phyloP scores from a whole-genome alignment of 192 early-diverging fungal species.

The Gryganskiella cystojenkinii region DNA sequence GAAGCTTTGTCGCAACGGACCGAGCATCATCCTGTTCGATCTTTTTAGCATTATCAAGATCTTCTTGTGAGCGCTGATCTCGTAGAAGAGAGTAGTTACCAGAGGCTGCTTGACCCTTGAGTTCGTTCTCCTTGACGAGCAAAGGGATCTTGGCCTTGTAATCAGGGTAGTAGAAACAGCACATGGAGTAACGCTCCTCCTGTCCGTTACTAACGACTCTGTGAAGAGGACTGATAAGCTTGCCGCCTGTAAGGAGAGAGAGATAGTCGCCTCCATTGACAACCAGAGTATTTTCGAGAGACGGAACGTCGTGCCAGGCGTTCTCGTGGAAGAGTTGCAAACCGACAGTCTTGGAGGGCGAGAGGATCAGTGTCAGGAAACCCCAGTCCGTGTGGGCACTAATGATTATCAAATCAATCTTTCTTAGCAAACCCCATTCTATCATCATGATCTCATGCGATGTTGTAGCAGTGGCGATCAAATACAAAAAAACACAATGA shows the following conservation, averaged over 20 bases:
- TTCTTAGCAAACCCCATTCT: too few species aligned
- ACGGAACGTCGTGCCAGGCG: constrained; percentile 61
- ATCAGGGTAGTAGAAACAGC: constrained; percentile 73
- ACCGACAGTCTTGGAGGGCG: constrained; percentile 56
- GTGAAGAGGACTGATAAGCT: constrained; percentile 63
- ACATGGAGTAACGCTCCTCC: constrained; percentile 61
- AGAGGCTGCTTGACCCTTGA: constrained; percentile 32
- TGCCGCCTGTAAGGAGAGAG: constrained; percentile 63
- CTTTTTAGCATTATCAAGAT: not conserved
- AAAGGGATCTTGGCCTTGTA: constrained; percentile 61
- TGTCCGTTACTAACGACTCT: constrained; percentile 61
- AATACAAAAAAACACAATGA: not conserved
- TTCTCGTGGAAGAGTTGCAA: constrained; percentile 59
- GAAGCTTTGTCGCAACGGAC: constrained; percentile 26
- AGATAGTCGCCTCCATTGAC: constrained; percentile 75
- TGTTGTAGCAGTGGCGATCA: too few species aligned
- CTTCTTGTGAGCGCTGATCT: constrained; percentile 39
- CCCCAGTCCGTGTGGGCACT: constrained; percentile 67
- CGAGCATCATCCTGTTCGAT: constrained; percentile 1
- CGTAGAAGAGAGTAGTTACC: constrained; percentile 43
- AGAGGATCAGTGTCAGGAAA: constrained; percentile 66
- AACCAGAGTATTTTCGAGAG: constrained; percentile 58
- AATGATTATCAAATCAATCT: not conserved
- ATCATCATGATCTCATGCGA: too few species aligned
- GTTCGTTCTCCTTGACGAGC: constrained; percentile 29